A percentile compares a stretch with the other conserved stretches of the same genome.
These are phyloP conservation scores for Aspergillus sclerotialis DNA, from an alignment of 2,329 filamentous ascomycete species.

Conservation along the genomic window DNA sequence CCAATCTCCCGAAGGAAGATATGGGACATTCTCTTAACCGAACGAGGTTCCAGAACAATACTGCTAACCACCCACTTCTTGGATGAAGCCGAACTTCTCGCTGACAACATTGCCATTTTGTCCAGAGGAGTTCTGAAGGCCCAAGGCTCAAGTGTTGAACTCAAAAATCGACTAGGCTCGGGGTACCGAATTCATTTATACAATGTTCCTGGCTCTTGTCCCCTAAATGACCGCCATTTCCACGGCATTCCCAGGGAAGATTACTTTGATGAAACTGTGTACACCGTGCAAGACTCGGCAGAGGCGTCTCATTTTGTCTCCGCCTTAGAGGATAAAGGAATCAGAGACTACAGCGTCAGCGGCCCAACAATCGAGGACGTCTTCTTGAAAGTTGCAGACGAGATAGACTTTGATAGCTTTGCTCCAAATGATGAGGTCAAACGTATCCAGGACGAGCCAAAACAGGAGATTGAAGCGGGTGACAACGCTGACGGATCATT, in stretches of 20 bases:
- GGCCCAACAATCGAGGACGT: constrained; percentile 91
- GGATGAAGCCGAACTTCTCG: constrained; percentile 83
- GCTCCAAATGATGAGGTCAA: constrained; percentile 6
- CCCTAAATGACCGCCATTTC: constrained; percentile 42
- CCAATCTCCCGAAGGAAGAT: constrained; percentile 81
- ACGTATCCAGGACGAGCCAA: constrained; percentile 6
- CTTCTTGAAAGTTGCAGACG: constrained; percentile 78
- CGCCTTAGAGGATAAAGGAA: constrained; percentile 57
- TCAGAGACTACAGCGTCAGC: constrained; percentile 75
- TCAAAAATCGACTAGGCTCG: constrained; percentile 75
- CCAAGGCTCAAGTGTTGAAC: constrained; percentile 73
- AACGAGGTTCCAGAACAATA: constrained; percentile 74
- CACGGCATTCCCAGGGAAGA: constrained; percentile 51
- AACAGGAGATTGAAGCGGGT: constrained; percentile 7
- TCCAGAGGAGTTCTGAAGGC: constrained; percentile 78
- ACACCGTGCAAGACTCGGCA: constrained; percentile 61
- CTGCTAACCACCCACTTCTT: constrained; percentile 89
- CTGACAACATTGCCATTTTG: constrained; percentile 81
- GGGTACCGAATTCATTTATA: constrained; percentile 77
- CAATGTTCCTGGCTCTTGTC: constrained; percentile 46
- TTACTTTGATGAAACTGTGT: constrained; percentile 65
- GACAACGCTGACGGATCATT: constrained; percentile 12
- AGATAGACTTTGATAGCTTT: constrained; percentile 45
- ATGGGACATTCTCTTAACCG: constrained; percentile 85
- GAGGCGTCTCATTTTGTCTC: constrained; percentile 66